phyloP scores from a whole-genome alignment of 1,284 basidiomycete genomes.

The Malassezia yamatoensis region DNA sequence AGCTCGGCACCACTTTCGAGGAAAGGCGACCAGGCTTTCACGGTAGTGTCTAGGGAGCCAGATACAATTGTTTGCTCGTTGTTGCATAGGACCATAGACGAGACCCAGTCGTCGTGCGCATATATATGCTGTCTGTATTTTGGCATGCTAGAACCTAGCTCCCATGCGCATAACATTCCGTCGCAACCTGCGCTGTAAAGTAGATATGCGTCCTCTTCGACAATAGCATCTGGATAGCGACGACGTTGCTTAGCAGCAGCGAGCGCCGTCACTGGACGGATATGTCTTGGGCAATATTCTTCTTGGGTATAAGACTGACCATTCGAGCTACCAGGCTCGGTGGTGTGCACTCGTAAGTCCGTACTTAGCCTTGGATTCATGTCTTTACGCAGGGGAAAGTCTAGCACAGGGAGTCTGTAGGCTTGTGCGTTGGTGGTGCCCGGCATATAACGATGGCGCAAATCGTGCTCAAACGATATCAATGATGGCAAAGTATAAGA shows the following conservation, averaged over 20 bases:
- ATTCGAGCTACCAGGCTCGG: background rate
- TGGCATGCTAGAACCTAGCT: constrained; percentile 55
- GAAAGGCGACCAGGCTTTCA: constrained; percentile 90
- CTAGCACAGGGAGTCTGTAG: constrained; percentile 24
- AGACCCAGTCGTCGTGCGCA: constrained; percentile 74
- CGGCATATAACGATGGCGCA: constrained; percentile 2
- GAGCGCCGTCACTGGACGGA: constrained; percentile 39
- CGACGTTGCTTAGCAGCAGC: constrained; percentile 25
- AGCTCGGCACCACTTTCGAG: constrained; percentile 56
- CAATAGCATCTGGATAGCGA: too few species aligned
- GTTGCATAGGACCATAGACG: constrained; percentile 85
- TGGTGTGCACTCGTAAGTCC: background rate
- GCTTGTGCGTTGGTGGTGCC: background rate
- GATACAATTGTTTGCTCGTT: constrained; percentile 87
- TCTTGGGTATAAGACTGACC: background rate
- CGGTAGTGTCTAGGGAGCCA: constrained; percentile 86
- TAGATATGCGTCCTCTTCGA: constrained; percentile 57
- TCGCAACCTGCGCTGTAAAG: constrained; percentile 86
- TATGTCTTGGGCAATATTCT: constrained; percentile 28
- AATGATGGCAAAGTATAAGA: constrained; percentile 31
- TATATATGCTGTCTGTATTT: constrained; percentile 37
- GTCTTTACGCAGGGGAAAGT: constrained; percentile 16
- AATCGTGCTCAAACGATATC: constrained; percentile 5
- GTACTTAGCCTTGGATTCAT: background rate
- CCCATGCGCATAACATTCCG: constrained; percentile 83